Conservation (phyloP, 345 rosid genomes). For the Barbarea vulgaris region DNA sequence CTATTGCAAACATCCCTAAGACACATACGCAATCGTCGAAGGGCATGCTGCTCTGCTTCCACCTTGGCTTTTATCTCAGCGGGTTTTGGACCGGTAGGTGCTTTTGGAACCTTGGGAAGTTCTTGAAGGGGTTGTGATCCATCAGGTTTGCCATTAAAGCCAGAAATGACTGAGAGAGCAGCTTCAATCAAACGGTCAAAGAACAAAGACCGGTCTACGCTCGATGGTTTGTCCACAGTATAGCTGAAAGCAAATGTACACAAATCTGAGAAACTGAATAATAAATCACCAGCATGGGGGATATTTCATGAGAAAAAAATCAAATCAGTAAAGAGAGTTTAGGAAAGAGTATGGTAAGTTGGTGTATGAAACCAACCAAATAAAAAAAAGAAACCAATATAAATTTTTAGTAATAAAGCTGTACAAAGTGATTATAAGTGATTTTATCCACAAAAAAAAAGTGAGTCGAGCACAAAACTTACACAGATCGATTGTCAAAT, state of each 20-base stretch:
- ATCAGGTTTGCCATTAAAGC: constrained; percentile 47
- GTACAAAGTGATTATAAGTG: background rate
- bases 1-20: constrained; percentile 98
- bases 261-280: constrained; percentile 22
- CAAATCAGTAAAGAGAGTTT: background rate
- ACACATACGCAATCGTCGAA: constrained; percentile 96
- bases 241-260: constrained; percentile 61
- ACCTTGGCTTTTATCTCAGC: constrained; percentile 93
- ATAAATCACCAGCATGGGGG: constrained; percentile 10
- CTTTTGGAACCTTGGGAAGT: constrained; percentile 83
- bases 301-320: constrained; percentile 9
- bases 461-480: constrained; percentile 51
- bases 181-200: constrained; percentile 82
- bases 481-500: constrained; percentile 76
- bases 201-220: constrained; percentile 78
- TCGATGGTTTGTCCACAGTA: constrained; percentile 72
- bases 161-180: constrained; percentile 76
- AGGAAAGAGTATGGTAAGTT: constrained; percentile 9
- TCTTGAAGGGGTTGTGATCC: constrained; percentile 60
- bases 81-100: constrained; percentile 81
- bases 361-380: constrained; percentile 6
- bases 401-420: background rate
- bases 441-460: too few relatives aligned
- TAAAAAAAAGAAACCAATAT: background rate
- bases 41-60: constrained; percentile 99